Conservation (phyloP, 2,329 filamentous ascomycete species). For the Nothopassalora personata region DNA sequence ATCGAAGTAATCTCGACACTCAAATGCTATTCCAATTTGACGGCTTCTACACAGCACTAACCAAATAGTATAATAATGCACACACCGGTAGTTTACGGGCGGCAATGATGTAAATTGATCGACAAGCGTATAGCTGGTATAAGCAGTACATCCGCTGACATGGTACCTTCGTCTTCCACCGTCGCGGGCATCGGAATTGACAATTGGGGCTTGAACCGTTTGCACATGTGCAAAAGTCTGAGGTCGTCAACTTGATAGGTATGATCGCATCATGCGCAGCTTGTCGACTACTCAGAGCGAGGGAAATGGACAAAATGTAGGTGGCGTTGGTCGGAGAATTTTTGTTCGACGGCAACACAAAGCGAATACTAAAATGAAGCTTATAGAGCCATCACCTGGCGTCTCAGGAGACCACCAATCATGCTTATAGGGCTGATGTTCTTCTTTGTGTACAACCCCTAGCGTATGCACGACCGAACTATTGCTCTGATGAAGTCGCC, state of each 20-base stretch:
- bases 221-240: not conserved
- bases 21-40: not conserved
- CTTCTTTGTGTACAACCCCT: not conserved
- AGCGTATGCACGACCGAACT: not conserved
- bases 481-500: not conserved
- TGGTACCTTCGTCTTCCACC: not conserved
- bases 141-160: not conserved
- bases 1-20: too few relatives aligned
- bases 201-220: not conserved
- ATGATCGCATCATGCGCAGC: not conserved
- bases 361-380: not conserved
- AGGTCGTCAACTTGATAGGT: not conserved
- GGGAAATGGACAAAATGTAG: not conserved
- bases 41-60: not conserved
- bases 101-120: not conserved
- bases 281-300: not conserved
- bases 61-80: not conserved
- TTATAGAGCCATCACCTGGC: not conserved
- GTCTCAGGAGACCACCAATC: not conserved
- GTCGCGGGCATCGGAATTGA: not conserved
- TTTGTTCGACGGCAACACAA: not conserved
- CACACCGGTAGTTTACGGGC: not conserved
- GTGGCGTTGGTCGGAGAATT: not conserved
- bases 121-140: not conserved
- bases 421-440: not conserved